These are phyloP conservation scores for Clavispora asparagi DNA, from an alignment of 805 yeast species.

Conservation along the genomic window DNA sequence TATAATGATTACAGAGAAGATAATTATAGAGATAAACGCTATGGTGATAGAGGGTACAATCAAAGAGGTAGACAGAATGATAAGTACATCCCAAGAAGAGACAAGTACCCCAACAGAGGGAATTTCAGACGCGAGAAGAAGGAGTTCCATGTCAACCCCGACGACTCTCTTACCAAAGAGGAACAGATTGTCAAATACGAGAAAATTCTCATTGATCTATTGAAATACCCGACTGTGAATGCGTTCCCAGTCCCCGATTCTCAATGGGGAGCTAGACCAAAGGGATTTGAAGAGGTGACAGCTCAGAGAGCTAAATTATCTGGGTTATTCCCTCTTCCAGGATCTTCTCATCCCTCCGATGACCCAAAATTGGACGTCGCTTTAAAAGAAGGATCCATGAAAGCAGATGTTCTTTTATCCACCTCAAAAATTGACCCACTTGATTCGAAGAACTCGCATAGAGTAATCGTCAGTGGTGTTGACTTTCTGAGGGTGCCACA, in stretches of 20 bases:
- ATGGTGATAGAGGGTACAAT: constrained; percentile 2
- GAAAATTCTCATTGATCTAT: constrained; percentile 27
- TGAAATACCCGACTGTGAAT: constrained; percentile 42
- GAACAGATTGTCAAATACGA: constrained; percentile 19
- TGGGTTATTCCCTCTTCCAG: constrained; percentile 76
- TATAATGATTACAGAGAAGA: constrained; percentile 14
- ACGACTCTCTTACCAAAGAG: constrained; percentile 15
- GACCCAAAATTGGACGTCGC: constrained; percentile 38
- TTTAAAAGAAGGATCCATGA: constrained; percentile 27
- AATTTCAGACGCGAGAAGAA: neutral
- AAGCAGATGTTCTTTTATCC: constrained; percentile 26
- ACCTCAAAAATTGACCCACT: constrained; percentile 33
- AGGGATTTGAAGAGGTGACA: constrained; percentile 67
- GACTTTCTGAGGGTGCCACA: constrained; percentile 29
- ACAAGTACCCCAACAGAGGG: neutral
- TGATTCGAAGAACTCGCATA: constrained; percentile 31
- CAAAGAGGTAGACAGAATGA: neutral
- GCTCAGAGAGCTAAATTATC: constrained; percentile 75
- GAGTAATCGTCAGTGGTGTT: constrained; percentile 26
- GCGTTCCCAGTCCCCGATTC: constrained; percentile 46
- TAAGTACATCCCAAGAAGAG: constrained; percentile 2
- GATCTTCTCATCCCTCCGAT: constrained; percentile 43
- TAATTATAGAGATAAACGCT: constrained; percentile 3
- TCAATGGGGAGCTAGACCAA: constrained; percentile 68
- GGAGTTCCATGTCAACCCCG: constrained; percentile 5